phyloP scores from a whole-genome alignment of 371 early-diverging fungal species.

The Blakeslea trispora region DNA sequence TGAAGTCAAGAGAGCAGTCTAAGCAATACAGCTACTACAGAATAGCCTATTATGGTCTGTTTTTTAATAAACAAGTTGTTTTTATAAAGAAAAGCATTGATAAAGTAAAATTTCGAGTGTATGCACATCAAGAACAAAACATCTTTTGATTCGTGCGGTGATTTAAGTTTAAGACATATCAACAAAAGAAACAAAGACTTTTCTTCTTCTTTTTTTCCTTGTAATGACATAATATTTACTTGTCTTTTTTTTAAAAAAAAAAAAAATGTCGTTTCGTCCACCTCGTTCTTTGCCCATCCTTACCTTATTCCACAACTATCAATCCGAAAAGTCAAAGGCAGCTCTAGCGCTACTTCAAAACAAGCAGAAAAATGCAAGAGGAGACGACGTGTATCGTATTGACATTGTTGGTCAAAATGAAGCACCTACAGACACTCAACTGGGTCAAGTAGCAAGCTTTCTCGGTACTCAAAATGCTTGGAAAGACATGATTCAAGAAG shows the following conservation, averaged over 20 bases:
- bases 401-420: conserved; percentile 29
- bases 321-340: conserved; percentile 25
- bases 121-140: too few species aligned
- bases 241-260: not conserved
- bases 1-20: conserved; percentile 75
- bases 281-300: conserved; percentile 46
- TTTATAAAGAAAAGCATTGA: too few species aligned
- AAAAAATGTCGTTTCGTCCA: conserved; percentile 57
- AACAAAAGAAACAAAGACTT: not conserved
- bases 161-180: too few species aligned
- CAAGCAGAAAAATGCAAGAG: conserved; percentile 26
- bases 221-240: too few species aligned
- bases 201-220: conserved; percentile 3
- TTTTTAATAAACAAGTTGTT: too few species aligned
- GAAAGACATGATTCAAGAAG: conserved; percentile 24
- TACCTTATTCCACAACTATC: conserved; percentile 35
- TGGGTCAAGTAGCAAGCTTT: conserved; percentile 27
- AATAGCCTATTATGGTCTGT: too few species aligned
- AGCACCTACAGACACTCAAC: conserved; percentile 26
- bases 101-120: too few species aligned
- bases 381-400: conserved; percentile 31
- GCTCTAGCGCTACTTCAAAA: conserved; percentile 29
- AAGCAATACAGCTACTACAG: conserved; percentile 14
- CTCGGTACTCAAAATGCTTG: conserved; percentile 22
- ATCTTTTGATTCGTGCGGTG: too few species aligned